Evolutionary conservation across 805 yeast genomes (phyloP).

Genomic region (Yarrowia bubula): DNA sequence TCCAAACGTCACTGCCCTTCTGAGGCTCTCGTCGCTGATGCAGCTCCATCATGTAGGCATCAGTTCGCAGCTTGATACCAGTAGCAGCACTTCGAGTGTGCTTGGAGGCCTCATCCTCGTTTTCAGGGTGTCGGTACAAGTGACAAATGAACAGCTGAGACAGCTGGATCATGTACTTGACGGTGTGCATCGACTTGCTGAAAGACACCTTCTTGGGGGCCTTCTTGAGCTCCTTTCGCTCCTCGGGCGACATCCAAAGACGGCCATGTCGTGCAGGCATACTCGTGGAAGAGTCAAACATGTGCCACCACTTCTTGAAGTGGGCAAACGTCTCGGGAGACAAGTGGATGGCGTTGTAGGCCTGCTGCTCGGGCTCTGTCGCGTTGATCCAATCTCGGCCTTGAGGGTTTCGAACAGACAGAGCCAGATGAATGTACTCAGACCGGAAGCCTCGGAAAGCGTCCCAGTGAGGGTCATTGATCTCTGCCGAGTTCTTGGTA

Average conservation of each 20-base stretch:
- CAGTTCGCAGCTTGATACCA: conserved; percentile 67
- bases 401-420: conserved; percentile 50
- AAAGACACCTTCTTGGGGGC: conserved; percentile 49
- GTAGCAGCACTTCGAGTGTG: conserved; percentile 47
- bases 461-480: conserved; percentile 58
- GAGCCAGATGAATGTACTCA: conserved; percentile 72
- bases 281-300: conserved; percentile 75
- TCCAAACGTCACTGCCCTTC: conserved; percentile 45
- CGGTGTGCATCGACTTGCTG: conserved; percentile 69
- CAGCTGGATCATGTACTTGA: conserved; percentile 73
- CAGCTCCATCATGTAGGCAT: conserved; percentile 57
- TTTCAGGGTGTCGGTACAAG: conserved; percentile 53
- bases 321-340: conserved; percentile 66
- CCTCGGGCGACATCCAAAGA: conserved; percentile 51
- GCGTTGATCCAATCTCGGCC: conserved; percentile 30
- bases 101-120: conserved; percentile 43
- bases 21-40: conserved; percentile 54
- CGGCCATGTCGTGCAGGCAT: conserved; percentile 76
- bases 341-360: conserved; percentile 73
- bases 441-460: conserved; percentile 80
- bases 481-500: conserved; percentile 44
- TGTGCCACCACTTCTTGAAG: conserved; percentile 82
- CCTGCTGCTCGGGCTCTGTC: conserved; percentile 28
- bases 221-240: conserved; percentile 33
- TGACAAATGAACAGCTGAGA: conserved; percentile 75